These are phyloP conservation scores for Alternaria sp. DNA, from an alignment of 2,329 filamentous ascomycete genomes.

Conservation along the genomic window DNA sequence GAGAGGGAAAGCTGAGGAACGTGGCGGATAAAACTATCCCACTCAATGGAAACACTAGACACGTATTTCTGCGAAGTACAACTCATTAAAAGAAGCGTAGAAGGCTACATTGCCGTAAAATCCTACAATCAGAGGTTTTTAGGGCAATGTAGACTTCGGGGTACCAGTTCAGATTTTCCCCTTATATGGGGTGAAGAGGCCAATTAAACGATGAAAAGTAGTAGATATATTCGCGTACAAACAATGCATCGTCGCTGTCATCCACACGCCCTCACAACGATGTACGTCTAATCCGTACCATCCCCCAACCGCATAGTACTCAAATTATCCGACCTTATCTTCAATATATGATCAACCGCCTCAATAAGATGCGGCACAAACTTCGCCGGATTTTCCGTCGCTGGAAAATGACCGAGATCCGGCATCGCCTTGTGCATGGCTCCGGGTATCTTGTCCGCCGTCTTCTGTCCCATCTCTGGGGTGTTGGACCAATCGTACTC, in stretches of 20 bases:
- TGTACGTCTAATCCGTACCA: constrained; percentile 23
- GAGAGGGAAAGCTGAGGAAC: too few species aligned
- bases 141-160: too few species aligned
- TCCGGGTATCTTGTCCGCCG: constrained; percentile 56
- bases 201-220: not conserved
- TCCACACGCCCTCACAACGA: too few species aligned
- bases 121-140: too few species aligned
- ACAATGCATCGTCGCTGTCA: not conserved
- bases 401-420: constrained; percentile 57
- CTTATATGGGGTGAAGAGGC: not conserved
- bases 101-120: too few species aligned
- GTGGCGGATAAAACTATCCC: too few species aligned
- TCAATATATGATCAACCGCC: constrained; percentile 49
- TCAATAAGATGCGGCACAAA: constrained; percentile 50
- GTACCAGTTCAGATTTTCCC: too few species aligned
- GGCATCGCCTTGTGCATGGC: constrained; percentile 55
- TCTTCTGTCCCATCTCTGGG: constrained; percentile 54
- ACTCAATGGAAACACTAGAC: too few species aligned
- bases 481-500: constrained; percentile 59
- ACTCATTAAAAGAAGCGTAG: too few species aligned
- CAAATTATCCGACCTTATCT: constrained; percentile 37
- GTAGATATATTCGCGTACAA: not conserved
- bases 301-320: constrained; percentile 42
- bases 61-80: too few species aligned
- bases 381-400: constrained; percentile 52